A percentile compares a stretch with the other conserved stretches of the same genome.
Evolutionary conservation across 1,139 yeast species (phyloP).

Genomic region (Kurtzmaniella quercitrusa): DNA sequence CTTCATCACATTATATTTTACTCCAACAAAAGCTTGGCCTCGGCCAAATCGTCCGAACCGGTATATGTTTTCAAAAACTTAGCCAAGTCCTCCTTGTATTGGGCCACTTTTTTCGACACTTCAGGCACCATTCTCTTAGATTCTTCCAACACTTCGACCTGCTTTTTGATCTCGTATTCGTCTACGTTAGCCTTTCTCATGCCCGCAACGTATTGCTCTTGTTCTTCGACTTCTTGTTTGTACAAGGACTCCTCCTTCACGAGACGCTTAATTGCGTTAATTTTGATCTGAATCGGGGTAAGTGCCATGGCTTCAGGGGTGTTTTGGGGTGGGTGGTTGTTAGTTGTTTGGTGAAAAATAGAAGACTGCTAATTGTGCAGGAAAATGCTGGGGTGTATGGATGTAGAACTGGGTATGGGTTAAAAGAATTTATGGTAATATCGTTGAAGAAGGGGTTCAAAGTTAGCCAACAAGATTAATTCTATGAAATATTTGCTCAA

Average conservation of each 20-base stretch:
- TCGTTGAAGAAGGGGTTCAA: too few species aligned
- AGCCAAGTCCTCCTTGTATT: constrained; percentile 45
- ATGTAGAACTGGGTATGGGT: neutral
- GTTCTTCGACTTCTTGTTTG: constrained; percentile 60
- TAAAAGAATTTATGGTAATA: too few species aligned
- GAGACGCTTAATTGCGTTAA: constrained; percentile 68
- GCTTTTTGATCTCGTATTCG: constrained; percentile 68
- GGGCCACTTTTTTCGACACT: constrained; percentile 47
- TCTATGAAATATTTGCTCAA: too few species aligned
- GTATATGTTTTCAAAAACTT: constrained; percentile 23
- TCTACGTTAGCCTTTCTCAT: constrained; percentile 49
- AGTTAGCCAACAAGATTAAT: too few species aligned
- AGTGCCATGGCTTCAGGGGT: constrained; percentile 57
- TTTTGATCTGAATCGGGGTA: constrained; percentile 69
- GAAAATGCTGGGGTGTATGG: neutral
- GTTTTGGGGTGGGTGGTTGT: neutral
- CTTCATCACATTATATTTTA: neutral
- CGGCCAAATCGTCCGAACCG: constrained; percentile 48
- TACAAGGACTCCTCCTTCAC: constrained; percentile 69
- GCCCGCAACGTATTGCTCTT: constrained; percentile 43
- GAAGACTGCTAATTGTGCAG: too few species aligned
- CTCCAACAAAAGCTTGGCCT: constrained; percentile 30
- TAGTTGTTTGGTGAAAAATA: constrained; percentile 1
- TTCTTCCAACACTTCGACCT: constrained; percentile 60
- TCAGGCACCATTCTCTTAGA: constrained; percentile 67